phyloP scores from a whole-genome alignment of 331 rosid genomes.

The Quercus tomentella region DNA sequence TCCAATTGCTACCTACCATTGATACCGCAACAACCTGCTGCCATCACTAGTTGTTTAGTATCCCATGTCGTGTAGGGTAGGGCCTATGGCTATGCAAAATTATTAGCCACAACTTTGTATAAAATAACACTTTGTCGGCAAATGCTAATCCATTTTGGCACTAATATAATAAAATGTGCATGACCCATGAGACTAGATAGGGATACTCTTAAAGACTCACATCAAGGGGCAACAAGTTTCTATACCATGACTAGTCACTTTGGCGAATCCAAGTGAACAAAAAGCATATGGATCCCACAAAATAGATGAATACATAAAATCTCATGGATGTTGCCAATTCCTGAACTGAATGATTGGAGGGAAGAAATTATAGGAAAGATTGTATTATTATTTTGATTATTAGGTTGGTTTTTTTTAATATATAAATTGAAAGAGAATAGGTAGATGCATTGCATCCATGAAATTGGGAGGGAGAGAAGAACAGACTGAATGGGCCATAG shows the following conservation, averaged over 20 bases:
- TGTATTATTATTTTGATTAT: background rate
- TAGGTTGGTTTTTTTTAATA: background rate
- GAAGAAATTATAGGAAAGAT: constrained; percentile 12
- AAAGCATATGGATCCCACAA: constrained; percentile 54
- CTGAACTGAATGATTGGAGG: constrained; percentile 65
- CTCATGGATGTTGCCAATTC: constrained; percentile 84
- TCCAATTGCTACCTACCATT: background rate
- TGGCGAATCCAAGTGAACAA: constrained; percentile 30
- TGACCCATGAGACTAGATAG: constrained; percentile 18
- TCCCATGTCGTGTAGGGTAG: constrained; percentile 47
- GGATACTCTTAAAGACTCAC: background rate
- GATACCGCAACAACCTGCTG: constrained; percentile 12
- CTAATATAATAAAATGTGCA: constrained; percentile 19
- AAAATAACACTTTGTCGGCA: constrained; percentile 36
- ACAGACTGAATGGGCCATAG: constrained; percentile 63
- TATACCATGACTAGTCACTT: constrained; percentile 25
- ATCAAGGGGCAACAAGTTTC: constrained; percentile 23
- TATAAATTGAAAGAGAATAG: constrained; percentile 22
- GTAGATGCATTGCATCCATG: constrained; percentile 81
- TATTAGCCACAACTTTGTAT: constrained; percentile 17
- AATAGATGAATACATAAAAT: constrained; percentile 46
- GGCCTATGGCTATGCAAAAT: constrained; percentile 16
- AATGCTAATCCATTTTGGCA: constrained; percentile 20
- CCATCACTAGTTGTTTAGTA: constrained; percentile 24
- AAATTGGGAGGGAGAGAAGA: constrained; percentile 43